phyloP scores from a whole-genome alignment of 495 filamentous ascomycete genomes.

The Neurospora sp. region DNA sequence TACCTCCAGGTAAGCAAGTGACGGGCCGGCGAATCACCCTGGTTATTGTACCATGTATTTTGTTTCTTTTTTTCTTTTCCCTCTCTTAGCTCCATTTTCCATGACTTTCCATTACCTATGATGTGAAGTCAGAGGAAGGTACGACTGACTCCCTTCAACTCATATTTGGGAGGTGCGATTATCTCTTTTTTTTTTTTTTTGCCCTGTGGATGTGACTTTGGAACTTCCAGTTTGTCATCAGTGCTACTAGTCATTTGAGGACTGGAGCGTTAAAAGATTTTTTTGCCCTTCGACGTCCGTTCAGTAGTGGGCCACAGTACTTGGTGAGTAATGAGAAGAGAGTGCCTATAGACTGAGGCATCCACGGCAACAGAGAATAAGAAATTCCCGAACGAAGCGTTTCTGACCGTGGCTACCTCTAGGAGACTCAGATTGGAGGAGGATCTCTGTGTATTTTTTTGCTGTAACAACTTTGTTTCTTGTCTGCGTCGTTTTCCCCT shows the following conservation, averaged over 20 bases:
- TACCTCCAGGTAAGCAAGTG: too few species aligned
- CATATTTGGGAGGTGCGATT: too few species aligned
- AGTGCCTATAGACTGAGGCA: not conserved
- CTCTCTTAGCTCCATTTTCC: not conserved
- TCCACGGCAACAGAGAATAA: not conserved
- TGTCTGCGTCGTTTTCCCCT: not conserved
- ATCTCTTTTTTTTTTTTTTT: not conserved
- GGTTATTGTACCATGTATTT: not conserved
- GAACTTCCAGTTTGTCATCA: too few species aligned
- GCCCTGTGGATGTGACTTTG: too few species aligned
- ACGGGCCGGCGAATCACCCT: too few species aligned
- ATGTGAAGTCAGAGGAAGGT: not conserved
- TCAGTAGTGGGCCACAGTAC: too few species aligned
- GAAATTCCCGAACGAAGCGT: not conserved
- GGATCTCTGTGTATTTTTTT: not conserved
- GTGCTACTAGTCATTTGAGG: too few species aligned
- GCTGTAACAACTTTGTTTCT: not conserved
- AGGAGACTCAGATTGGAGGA: not conserved
- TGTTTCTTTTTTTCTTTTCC: not conserved
- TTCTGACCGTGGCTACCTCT: not conserved
- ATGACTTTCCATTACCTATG: not conserved
- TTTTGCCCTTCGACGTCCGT: too few species aligned
- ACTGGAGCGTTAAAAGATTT: too few species aligned
- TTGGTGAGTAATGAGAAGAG: not conserved
- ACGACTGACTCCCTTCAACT: too few species aligned